Evolutionary conservation across 192 early-diverging fungal species (phyloP).

Genomic region (Backusella luteola): DNA sequence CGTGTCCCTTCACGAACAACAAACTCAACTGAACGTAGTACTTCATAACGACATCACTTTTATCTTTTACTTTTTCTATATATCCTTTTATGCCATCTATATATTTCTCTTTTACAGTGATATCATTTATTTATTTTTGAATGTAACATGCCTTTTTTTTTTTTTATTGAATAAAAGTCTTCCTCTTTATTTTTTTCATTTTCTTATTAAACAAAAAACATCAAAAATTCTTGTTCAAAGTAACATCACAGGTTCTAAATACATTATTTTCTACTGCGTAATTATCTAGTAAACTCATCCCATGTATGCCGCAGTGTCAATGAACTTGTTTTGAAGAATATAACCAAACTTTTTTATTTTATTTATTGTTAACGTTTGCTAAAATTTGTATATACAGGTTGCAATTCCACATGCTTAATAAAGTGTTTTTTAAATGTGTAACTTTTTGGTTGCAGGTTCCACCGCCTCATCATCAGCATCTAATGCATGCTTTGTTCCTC

Average conservation of each 20-base stretch:
- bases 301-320: background rate
- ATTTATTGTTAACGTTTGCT: background rate
- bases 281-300: too few species aligned
- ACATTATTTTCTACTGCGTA: too few species aligned
- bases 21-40: background rate
- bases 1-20: slow-evolving; percentile 8
- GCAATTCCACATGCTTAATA: background rate
- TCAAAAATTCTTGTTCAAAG: too few species aligned
- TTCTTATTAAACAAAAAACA: background rate
- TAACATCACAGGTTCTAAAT: too few species aligned
- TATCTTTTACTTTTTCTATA: background rate
- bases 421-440: background rate
- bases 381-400: background rate
- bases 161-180: background rate
- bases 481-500: background rate
- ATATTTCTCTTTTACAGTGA: background rate
- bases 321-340: background rate
- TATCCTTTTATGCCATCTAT: background rate
- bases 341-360: background rate
- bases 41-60: background rate
- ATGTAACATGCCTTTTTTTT: background rate
- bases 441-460: background rate
- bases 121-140: background rate
- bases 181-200: background rate
- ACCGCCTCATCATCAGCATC: background rate